Percentiles rank a stretch among this genome's conserved stretches.
phyloP scores from a whole-genome alignment of 1,139 yeast genomes.

The Suhomyces bokatorum region DNA sequence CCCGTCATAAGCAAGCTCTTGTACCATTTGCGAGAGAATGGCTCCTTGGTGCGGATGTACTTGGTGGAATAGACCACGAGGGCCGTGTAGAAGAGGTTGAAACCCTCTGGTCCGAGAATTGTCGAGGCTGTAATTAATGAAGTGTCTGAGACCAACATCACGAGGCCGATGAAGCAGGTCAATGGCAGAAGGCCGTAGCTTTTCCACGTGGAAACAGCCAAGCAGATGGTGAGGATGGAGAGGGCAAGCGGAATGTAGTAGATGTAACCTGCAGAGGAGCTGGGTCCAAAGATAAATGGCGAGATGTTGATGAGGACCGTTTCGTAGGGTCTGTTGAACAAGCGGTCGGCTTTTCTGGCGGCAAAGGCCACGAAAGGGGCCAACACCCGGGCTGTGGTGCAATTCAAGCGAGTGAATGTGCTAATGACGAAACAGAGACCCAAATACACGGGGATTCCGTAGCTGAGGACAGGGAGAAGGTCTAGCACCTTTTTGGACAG shows the following conservation, averaged over 20 bases:
- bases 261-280: not conserved
- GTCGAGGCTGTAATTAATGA: constrained; percentile 53
- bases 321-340: not conserved
- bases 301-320: constrained; percentile 21
- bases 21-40: constrained; percentile 49
- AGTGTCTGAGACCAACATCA: constrained; percentile 53
- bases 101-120: constrained; percentile 50
- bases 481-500: not conserved
- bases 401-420: not conserved
- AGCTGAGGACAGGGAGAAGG: not conserved
- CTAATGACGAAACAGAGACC: not conserved
- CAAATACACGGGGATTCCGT: not conserved
- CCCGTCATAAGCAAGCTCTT: constrained; percentile 44
- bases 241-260: constrained; percentile 22
- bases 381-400: not conserved
- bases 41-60: constrained; percentile 33
- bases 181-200: constrained; percentile 43
- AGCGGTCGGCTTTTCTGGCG: not conserved
- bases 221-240: constrained; percentile 34
- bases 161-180: constrained; percentile 46
- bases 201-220: constrained; percentile 52
- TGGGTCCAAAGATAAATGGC: constrained; percentile 24
- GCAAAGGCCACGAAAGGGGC: not conserved
- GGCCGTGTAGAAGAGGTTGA: constrained; percentile 49
- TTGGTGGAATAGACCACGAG: constrained; percentile 47